Percentiles rank a stretch among this genome's conserved stretches.
phyloP scores from a whole-genome alignment of 1,284 basidiomycete genomes.

The Termitomyces sp. region DNA sequence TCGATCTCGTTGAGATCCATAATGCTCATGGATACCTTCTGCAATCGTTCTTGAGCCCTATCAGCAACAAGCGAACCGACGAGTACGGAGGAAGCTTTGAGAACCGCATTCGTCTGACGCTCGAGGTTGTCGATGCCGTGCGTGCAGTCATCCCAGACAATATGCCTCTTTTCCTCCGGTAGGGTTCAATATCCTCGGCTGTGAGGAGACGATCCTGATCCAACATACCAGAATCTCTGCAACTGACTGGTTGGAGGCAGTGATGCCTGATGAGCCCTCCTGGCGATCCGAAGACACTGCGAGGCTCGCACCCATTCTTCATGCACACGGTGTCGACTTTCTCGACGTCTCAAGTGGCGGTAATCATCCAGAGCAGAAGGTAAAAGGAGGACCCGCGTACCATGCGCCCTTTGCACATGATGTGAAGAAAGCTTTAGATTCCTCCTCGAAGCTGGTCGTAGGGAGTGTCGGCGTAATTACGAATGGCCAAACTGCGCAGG shows the following conservation, averaged over 20 bases:
- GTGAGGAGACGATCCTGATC: neutral
- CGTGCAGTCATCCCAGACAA: slow-evolving; percentile 49
- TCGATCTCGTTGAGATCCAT: slow-evolving; percentile 70
- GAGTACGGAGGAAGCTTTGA: slow-evolving; percentile 72
- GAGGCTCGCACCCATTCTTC: slow-evolving; percentile 44
- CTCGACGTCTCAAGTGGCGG: slow-evolving; percentile 65
- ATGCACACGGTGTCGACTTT: slow-evolving; percentile 59
- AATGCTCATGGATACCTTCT: slow-evolving; percentile 62
- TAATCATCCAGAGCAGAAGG: slow-evolving; percentile 40
- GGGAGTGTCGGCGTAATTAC: slow-evolving; percentile 17
- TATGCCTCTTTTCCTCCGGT: slow-evolving; percentile 37
- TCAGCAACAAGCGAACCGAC: slow-evolving; percentile 67
- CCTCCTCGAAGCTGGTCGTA: slow-evolving; percentile 13
- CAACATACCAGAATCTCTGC: slow-evolving; percentile 48
- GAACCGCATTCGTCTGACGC: slow-evolving; percentile 56
- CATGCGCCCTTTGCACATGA: slow-evolving; percentile 20
- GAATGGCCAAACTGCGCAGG: slow-evolving; percentile 16
- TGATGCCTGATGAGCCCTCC: slow-evolving; percentile 40
- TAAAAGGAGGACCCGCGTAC: slow-evolving; percentile 42
- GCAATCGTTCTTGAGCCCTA: slow-evolving; percentile 51
- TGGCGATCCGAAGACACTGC: slow-evolving; percentile 64
- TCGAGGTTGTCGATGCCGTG: slow-evolving; percentile 53
- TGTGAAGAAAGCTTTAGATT: slow-evolving; percentile 17
- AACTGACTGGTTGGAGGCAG: slow-evolving; percentile 58
- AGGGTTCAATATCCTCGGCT: neutral